Conservation (phyloP, 202 grass and related monocot genomes). For the Hordeum pubiflorum region DNA sequence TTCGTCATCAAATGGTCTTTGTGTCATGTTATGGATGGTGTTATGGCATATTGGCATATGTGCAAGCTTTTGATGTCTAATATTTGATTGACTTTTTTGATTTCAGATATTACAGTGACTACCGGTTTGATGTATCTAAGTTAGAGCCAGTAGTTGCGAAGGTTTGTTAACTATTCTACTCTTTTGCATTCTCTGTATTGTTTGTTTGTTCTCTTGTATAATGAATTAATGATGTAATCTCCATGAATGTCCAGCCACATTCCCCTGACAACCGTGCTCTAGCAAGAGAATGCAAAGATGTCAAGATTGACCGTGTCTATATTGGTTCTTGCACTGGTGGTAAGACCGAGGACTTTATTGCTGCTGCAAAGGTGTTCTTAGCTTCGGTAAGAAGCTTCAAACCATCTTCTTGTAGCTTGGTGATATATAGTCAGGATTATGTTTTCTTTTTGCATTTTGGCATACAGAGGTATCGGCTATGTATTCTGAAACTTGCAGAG, state of each 20-base stretch:
- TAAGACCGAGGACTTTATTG: slow-evolving; percentile 86
- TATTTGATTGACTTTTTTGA: slow-evolving; percentile 19
- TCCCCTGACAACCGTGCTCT: slow-evolving; percentile 89
- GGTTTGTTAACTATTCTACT: slow-evolving; percentile 31
- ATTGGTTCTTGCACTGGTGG: slow-evolving; percentile 98
- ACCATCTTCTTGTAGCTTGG: slow-evolving; percentile 8
- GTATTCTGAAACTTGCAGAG: neutral
- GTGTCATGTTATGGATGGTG: neutral
- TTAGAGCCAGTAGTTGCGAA: slow-evolving; percentile 93
- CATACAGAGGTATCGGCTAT: neutral
- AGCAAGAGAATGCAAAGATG: slow-evolving; percentile 94
- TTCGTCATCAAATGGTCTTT: neutral
- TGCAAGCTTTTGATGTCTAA: neutral
- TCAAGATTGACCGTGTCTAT: slow-evolving; percentile 92
- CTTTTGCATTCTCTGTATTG: neutral
- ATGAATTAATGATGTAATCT: neutral
- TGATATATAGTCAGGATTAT: neutral
- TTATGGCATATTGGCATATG: neutral
- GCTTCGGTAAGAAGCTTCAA: slow-evolving; percentile 67
- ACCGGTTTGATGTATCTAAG: slow-evolving; percentile 85
- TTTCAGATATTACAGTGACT: slow-evolving; percentile 76
- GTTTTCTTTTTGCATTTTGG: neutral
- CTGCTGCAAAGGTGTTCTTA: slow-evolving; percentile 85
- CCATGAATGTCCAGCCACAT: slow-evolving; percentile 61
- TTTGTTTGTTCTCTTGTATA: neutral